Evolutionary conservation across 805 yeast species (phyloP).

Genomic region (Yarrowia sp.): DNA sequence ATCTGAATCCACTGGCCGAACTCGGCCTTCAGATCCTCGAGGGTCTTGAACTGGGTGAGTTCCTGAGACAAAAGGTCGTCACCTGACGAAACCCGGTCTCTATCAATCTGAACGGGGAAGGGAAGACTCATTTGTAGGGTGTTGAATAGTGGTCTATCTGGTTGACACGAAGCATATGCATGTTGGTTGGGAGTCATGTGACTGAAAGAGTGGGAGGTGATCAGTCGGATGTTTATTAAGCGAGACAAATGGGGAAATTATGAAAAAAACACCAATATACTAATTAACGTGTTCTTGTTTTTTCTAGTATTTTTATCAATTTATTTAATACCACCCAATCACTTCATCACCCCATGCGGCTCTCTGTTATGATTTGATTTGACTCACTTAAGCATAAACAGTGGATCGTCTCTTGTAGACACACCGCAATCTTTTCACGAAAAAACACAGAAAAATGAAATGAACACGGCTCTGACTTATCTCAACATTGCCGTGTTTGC

Average conservation of each 20-base stretch:
- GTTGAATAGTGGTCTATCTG: neutral
- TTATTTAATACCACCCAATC: neutral
- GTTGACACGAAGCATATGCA: constrained; percentile 13
- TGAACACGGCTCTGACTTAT: constrained; percentile 25
- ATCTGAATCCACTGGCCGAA: constrained; percentile 32
- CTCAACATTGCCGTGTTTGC: constrained; percentile 31
- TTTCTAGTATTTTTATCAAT: no score
- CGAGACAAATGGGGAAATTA: no score
- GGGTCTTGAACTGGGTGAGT: constrained; percentile 35
- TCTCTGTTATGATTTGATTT: neutral
- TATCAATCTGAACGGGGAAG: constrained; percentile 24
- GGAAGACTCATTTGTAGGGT: constrained; percentile 17
- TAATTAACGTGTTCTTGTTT: neutral
- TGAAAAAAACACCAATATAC: no score
- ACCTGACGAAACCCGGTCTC: constrained; percentile 13
- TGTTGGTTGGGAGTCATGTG: constrained; percentile 15
- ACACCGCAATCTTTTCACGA: no score
- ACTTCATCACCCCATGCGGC: neutral
- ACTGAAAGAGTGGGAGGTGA: neutral
- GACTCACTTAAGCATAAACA: constrained; percentile 12
- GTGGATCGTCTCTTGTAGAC: neutral
- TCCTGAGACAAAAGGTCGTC: constrained; percentile 18
- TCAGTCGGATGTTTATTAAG: no score
- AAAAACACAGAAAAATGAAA: constrained; percentile 7
- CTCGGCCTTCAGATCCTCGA: constrained; percentile 33